Conservation (phyloP, 2,329 filamentous ascomycete species). For the Teratosphaeria viscida region DNA sequence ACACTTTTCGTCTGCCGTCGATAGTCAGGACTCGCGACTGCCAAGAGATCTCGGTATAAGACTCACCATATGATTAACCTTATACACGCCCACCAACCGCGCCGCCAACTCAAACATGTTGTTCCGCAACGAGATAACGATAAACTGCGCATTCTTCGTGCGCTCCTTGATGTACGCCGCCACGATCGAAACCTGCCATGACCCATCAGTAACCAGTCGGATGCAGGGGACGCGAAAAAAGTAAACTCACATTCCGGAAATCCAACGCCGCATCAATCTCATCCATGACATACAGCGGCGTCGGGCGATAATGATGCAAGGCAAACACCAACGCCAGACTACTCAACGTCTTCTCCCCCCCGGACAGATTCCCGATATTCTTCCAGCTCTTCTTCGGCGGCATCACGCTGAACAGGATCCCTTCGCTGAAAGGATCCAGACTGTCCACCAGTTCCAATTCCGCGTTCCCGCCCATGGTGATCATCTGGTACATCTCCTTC, state of each 20-base stretch:
- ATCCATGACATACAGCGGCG: constrained; percentile 97
- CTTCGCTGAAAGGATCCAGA: constrained; percentile 91
- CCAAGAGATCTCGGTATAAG: background rate
- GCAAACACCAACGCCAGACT: constrained; percentile 95
- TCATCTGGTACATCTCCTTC: constrained; percentile 99
- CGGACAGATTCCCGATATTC: constrained; percentile 91
- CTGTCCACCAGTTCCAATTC: constrained; percentile 95
- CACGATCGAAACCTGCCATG: constrained; percentile 75
- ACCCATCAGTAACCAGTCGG: background rate
- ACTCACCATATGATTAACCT: constrained; percentile 86
- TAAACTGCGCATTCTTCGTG: constrained; percentile 98
- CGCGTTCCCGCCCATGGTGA: constrained; percentile 97
- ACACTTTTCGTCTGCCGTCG: constrained; percentile 40
- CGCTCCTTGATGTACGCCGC: constrained; percentile 98
- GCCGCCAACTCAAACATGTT: constrained; percentile 99
- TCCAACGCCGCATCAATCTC: constrained; percentile 97
- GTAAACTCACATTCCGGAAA: constrained; percentile 75
- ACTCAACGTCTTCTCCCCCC: constrained; percentile 93
- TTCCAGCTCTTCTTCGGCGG: constrained; percentile 99
- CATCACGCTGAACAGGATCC: constrained; percentile 96
- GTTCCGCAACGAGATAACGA: constrained; percentile 93
- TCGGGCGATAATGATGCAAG: constrained; percentile 94
- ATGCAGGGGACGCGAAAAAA: background rate
- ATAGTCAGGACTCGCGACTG: background rate
- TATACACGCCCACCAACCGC: constrained; percentile 92